Percentiles rank a stretch among this genome's conserved stretches.
Evolutionary conservation across 1,284 basidiomycete species (phyloP).

Genomic region (Anthracocystis setariae): DNA sequence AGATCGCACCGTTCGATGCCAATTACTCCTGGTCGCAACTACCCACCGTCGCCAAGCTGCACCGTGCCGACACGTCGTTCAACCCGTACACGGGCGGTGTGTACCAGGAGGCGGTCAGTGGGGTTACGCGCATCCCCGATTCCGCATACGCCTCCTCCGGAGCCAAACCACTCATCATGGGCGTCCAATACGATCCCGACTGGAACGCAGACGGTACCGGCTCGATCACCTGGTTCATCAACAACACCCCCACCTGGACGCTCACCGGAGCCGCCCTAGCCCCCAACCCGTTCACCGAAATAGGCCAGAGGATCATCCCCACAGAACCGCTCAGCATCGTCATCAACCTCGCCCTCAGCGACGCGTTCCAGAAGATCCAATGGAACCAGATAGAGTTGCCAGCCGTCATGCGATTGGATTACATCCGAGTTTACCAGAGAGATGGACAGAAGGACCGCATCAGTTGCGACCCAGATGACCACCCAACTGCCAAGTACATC

Average conservation of each 20-base stretch:
- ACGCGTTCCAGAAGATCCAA: constrained; percentile 56
- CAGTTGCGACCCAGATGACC: constrained; percentile 59
- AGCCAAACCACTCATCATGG: constrained; percentile 44
- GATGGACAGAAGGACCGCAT: constrained; percentile 39
- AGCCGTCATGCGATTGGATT: constrained; percentile 67
- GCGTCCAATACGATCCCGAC: constrained; percentile 65
- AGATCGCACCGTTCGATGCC: constrained; percentile 65
- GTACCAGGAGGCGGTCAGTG: constrained; percentile 65
- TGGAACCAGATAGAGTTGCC: constrained; percentile 67
- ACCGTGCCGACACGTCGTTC: constrained; percentile 22
- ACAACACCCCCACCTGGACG: constrained; percentile 61
- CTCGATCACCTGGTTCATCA: constrained; percentile 59
- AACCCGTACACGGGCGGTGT: constrained; percentile 61
- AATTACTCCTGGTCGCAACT: constrained; percentile 54
- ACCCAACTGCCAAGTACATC: constrained; percentile 64
- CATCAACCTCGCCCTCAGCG: constrained; percentile 56
- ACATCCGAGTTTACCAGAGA: constrained; percentile 58
- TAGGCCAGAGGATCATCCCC: constrained; percentile 56
- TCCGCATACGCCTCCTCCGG: constrained; percentile 42
- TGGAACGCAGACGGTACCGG: constrained; percentile 52
- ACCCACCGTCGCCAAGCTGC: constrained; percentile 7
- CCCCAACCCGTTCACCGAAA: constrained; percentile 35
- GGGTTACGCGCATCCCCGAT: constrained; percentile 47
- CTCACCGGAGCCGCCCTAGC: constrained; percentile 35
- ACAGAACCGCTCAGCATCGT: constrained; percentile 60